Base-by-base conservation (phyloP, 2,329 filamentous ascomycete species). In the Pyricularia pennisetigena region DNA sequence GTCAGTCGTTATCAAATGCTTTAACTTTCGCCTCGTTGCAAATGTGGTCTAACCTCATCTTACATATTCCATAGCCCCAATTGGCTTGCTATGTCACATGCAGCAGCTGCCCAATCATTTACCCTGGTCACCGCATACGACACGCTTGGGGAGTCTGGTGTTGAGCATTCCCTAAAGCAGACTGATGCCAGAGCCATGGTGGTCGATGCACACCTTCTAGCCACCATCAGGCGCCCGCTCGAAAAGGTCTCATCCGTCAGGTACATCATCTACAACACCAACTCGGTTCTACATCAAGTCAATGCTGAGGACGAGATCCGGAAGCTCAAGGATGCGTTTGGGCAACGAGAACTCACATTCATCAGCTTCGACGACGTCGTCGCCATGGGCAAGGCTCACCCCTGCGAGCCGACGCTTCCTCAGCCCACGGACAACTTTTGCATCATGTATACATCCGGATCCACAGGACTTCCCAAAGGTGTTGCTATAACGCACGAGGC, bases 61-160 rank as follows among this genome's bases (percentile, higher is more conserved):
- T 10, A 32, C 4, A 4, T 35, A n/a, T 24, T 9, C 16, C 6
- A 30, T 70, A 93, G 91, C 77, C 85, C 88, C 67, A 86, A 92
- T 80, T 98, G 94, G 94, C 85, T 97, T 71, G 87, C 89, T 68
- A 87, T 91, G 74, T 91, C 94, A 64, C 92, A 96, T 77, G 85
- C 80, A 63, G 82, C 90, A 86, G 81, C 88, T 24, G 94, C 93
- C 20, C 94, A 98, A 79, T 94, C 92, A 63, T 88, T 97, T 77
- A 88, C 92, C 69, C 94, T 97, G 72, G 94, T 97, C 66, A 98
- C 94, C 64, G 93, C 94, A 66, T 97, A 97, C 79, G 94, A 97
- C 78, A 97, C 93, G 32, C 89, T 97, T 63, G 94, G 94, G 68
- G 86, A 92, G 74, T 88, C 89, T 70, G 94, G 93, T 64, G 86